A percentile compares a stretch with the other conserved stretches of the same genome.
These are phyloP conservation scores for Talaromyces nanjingensis DNA, from an alignment of 495 filamentous ascomycete genomes.

Conservation along the genomic window DNA sequence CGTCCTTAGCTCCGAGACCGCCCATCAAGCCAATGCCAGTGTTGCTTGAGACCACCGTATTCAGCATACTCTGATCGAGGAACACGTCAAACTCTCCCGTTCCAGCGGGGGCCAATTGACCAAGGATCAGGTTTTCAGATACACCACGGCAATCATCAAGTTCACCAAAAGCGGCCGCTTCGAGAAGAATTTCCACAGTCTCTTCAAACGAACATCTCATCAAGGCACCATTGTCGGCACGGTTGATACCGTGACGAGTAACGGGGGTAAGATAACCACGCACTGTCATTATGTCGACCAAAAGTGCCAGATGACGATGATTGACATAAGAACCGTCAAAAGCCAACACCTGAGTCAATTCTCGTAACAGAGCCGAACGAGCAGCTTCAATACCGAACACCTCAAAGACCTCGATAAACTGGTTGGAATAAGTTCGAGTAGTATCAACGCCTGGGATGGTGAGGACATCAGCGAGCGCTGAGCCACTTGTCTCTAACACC, in stretches of 20 bases:
- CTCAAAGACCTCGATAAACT: constrained; percentile 86
- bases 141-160: constrained; percentile 96
- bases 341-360: constrained; percentile 83
- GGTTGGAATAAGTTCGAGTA: constrained; percentile 87
- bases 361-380: constrained; percentile 73
- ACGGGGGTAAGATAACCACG: constrained; percentile 90
- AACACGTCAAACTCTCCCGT: constrained; percentile 92
- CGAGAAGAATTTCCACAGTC: constrained; percentile 94
- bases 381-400: constrained; percentile 96
- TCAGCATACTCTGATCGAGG: constrained; percentile 88
- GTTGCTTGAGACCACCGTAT: constrained; percentile 88
- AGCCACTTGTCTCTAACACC: constrained; percentile 91
- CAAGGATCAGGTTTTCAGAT: constrained; percentile 97
- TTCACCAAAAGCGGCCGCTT: constrained; percentile 89
- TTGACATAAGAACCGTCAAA: constrained; percentile 99
- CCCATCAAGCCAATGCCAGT: constrained; percentile 72
- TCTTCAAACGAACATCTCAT: constrained; percentile 99
- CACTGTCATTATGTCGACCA: constrained; percentile 97
- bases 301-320: constrained; percentile 90
- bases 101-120: constrained; percentile 91
- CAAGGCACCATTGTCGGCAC: constrained; percentile 91
- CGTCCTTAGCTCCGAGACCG: constrained; percentile 65
- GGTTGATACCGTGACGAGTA: constrained; percentile 97
- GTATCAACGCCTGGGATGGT: constrained; percentile 83
- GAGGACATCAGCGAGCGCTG: constrained; percentile 73